These are phyloP conservation scores for Pleurotus tuber-regium DNA, from an alignment of 768 basidiomycete genomes.

Conservation along the genomic window DNA sequence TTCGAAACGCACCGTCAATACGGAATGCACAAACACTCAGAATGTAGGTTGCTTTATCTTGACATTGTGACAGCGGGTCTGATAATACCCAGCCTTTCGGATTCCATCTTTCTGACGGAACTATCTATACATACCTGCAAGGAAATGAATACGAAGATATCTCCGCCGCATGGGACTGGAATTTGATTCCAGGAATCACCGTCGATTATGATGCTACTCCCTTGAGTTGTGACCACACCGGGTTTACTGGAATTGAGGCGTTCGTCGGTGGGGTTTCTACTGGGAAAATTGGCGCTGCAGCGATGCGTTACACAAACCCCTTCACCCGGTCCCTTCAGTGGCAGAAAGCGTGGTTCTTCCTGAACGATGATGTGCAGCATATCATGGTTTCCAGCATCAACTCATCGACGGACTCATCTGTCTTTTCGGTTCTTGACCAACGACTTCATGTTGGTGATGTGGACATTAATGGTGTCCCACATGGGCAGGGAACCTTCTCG, in stretches of 20 bases:
- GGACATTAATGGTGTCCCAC: conserved; percentile 34
- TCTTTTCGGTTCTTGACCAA: conserved; percentile 70
- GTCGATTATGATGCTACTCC: conserved; percentile 58
- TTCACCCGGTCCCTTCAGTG: conserved; percentile 48
- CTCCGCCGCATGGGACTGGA: conserved; percentile 74
- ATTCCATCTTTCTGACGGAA: conserved; percentile 70
- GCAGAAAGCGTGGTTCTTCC: conserved; percentile 77
- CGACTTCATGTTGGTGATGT: conserved; percentile 42
- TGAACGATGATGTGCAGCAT: conserved; percentile 59
- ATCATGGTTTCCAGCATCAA: conserved; percentile 56
- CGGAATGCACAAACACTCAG: conserved; percentile 63
- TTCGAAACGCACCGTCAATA: conserved; percentile 55
- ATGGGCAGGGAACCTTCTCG: conserved; percentile 12
- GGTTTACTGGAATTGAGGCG: conserved; percentile 42
- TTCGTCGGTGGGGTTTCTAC: conserved; percentile 71
- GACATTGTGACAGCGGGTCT: background rate
- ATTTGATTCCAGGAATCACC: conserved; percentile 71
- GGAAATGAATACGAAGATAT: conserved; percentile 78
- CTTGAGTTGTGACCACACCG: conserved; percentile 44
- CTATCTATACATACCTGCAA: conserved; percentile 57
- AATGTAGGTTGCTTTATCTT: conserved; percentile 38
- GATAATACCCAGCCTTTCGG: conserved; percentile 45
- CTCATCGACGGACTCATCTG: conserved; percentile 40
- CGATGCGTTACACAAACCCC: conserved; percentile 69
- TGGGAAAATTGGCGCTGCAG: conserved; percentile 52